Evolutionary conservation across 1,284 basidiomycete genomes (phyloP), one percentile per base, ranked within the genome.

Genomic region (Ceratobasidium sp.): DNA sequence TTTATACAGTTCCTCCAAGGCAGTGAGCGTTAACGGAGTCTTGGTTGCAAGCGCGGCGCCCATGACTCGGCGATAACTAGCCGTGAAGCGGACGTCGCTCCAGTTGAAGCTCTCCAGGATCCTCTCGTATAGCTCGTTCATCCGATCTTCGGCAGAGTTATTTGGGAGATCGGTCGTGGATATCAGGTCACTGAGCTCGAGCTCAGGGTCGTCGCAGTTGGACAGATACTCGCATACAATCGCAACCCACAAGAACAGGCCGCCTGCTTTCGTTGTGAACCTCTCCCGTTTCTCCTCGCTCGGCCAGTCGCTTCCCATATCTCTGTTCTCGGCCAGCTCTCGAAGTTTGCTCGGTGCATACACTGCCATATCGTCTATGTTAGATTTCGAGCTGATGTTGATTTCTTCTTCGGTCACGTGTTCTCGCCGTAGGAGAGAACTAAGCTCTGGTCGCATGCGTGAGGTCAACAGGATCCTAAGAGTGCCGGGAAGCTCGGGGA

Each of bases 171-270:
- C 33, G 50, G 17, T 44, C 66, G 61, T 0, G 23, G 20, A 38
- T 2, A 80, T 40, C 44, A 80, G 66, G 3, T 48, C 20, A 10
- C 62, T 15, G 26, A 82, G 78, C 62, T 80, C 79, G 54, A 61
- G 73, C n/a, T 77, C 77, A 23, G 81, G 82, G 57, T 78, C 33
- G 3, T 57, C 23, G 15, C 75, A 38, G 17, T 13, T 50, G 15
- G 38, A 15, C 2, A 83, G 62, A 65, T 81, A 81, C 23, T 80
- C 77, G 48, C 65, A 79, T 4, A 81, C 77, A 9, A 80, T 82
- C 3, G 79, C 79, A 28, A 80, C 80, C 82, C 82, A 82, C 15
- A 82, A 69, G 77, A 83, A 82, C 12, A 82, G 67, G 10, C 83
- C 83, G 15, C 77, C 81, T 26, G 82, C 79, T 54, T 70, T 77